Conservation (phyloP, 1,284 basidiomycete genomes). For the Puccinia horiana region DNA sequence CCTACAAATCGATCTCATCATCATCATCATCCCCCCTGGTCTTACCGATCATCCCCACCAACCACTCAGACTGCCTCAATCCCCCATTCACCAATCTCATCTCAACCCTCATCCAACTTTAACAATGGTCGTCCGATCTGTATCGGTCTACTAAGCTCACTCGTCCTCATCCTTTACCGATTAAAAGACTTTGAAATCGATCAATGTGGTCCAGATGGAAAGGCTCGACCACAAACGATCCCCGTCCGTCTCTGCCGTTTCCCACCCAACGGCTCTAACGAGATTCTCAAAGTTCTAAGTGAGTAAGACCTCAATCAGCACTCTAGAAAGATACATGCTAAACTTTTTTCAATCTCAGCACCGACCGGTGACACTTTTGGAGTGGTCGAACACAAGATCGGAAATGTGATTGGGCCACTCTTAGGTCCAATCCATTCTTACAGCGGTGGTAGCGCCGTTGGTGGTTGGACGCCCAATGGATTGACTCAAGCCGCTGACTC, state of each 20-base stretch:
- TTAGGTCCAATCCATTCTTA: constrained; percentile 32
- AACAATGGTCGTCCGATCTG: constrained; percentile 19
- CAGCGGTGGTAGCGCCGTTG: constrained; percentile 39
- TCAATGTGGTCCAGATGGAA: constrained; percentile 10
- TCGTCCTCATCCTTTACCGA: constrained; percentile 34
- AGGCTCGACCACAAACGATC: constrained; percentile 26
- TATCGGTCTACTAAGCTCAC: constrained; percentile 37
- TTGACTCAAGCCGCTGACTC: neutral
- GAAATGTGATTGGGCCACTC: constrained; percentile 69
- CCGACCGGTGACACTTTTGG: constrained; percentile 69
- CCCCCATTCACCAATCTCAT: neutral
- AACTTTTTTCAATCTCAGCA: too few species aligned
- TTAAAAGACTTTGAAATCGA: constrained; percentile 27
- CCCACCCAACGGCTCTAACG: constrained; percentile 18
- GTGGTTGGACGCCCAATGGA: constrained; percentile 35
- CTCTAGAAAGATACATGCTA: too few species aligned
- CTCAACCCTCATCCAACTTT: neutral
- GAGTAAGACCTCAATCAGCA: neutral
- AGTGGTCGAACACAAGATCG: constrained; percentile 79
- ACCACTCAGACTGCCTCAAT: neutral
- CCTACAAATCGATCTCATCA: constrained; percentile 2
- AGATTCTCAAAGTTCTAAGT: constrained; percentile 34
- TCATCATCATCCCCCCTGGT: constrained; percentile 2
- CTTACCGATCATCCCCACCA: neutral
- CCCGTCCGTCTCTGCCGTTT: constrained; percentile 27